These are phyloP conservation scores for Botrytis cinerea DNA, from an alignment of 2,329 filamentous ascomycete species.

Conservation along the genomic window DNA sequence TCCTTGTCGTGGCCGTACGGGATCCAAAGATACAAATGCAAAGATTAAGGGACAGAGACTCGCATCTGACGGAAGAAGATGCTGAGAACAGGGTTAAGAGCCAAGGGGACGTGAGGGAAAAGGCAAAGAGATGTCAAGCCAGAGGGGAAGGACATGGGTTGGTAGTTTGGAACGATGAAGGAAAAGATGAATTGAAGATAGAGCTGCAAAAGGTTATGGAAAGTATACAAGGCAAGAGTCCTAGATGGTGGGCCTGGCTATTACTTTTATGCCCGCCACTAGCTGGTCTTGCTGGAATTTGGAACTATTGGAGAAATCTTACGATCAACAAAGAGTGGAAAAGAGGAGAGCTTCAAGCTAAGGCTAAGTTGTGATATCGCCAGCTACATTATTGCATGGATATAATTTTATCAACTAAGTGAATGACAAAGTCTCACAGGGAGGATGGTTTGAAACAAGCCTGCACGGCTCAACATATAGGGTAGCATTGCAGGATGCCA, in stretches of 20 bases:
- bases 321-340: conserved; percentile 72
- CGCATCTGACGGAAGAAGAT: conserved; percentile 79
- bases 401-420: too few relatives aligned
- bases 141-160: conserved; percentile 66
- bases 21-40: conserved; percentile 82
- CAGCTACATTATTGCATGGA: background rate
- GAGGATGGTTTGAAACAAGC: background rate
- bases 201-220: conserved; percentile 68
- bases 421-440: background rate
- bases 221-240: conserved; percentile 60
- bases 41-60: conserved; percentile 72
- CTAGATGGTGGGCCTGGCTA: conserved; percentile 68
- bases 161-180: conserved; percentile 89
- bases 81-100: conserved; percentile 83
- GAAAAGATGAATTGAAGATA: conserved; percentile 65
- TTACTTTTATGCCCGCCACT: conserved; percentile 71
- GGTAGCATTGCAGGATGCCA: background rate
- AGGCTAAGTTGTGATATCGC: conserved; percentile 54
- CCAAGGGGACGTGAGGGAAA: conserved; percentile 82
- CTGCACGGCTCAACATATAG: background rate
- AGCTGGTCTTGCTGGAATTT: conserved; percentile 66
- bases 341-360: conserved; percentile 56
- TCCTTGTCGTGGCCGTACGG: conserved; percentile 82
- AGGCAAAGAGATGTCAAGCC: conserved; percentile 73
- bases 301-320: conserved; percentile 73